These are phyloP conservation scores for Isoetes taiwanensis DNA, from an alignment of 75 land plant genomes.

Conservation along the genomic window DNA sequence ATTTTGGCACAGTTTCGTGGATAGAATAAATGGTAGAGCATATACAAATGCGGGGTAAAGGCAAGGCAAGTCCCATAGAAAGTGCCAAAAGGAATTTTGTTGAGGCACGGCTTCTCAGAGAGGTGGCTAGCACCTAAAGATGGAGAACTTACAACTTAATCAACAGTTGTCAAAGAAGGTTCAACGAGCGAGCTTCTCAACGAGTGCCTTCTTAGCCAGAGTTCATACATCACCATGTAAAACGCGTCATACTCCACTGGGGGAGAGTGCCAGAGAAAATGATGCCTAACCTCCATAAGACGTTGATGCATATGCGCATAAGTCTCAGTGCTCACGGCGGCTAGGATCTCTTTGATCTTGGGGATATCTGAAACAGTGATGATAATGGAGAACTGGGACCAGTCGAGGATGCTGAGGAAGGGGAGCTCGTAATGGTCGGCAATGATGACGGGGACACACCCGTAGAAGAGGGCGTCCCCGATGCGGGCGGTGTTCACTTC, in stretches of 20 bases:
- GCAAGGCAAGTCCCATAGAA: no score
- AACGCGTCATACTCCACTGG: background rate
- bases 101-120: no score
- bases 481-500: constrained; percentile 3
- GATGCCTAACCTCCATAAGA: background rate
- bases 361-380: background rate
- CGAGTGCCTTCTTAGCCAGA: no score
- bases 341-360: background rate
- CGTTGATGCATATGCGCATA: background rate
- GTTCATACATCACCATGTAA: background rate
- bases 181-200: no score
- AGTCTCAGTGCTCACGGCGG: background rate
- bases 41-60: no score
- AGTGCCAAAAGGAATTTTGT: no score
- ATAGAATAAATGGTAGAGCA: no score
- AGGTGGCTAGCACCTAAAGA: no score
- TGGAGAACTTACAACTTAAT: no score
- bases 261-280: background rate
- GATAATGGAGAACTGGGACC: background rate
- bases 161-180: no score
- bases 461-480: background rate
- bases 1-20: no score
- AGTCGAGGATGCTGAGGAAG: background rate
- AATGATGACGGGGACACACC: constrained; percentile 5
- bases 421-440: constrained; percentile 5